A percentile compares a stretch with the other conserved stretches of the same genome.
Evolutionary conservation across 768 basidiomycete genomes (phyloP).

Genomic region (Leccinum incarnatum): DNA sequence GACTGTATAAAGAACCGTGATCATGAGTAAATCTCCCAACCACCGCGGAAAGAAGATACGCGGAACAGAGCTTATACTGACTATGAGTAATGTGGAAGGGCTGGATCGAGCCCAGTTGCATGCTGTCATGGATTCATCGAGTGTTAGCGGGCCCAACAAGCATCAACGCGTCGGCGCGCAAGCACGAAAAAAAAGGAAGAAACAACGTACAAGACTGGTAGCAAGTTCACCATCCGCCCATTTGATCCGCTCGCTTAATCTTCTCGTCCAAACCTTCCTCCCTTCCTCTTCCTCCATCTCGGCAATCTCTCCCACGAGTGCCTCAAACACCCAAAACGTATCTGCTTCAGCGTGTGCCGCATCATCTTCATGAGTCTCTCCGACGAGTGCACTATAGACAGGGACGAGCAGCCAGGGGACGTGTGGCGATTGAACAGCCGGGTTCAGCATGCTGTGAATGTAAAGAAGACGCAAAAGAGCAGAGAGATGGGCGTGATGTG

Average conservation of each 20-base stretch:
- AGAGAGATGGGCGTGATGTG: constrained; percentile 59
- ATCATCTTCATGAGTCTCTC: constrained; percentile 62
- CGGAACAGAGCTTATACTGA: constrained; percentile 35
- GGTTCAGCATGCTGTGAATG: constrained; percentile 68
- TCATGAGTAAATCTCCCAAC: neutral
- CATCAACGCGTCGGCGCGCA: neutral
- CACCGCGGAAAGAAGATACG: neutral
- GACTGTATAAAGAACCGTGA: constrained; percentile 39
- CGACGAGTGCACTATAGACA: constrained; percentile 57
- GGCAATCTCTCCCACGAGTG: constrained; percentile 66
- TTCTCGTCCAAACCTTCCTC: constrained; percentile 58
- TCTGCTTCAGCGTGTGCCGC: constrained; percentile 73
- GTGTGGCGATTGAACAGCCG: constrained; percentile 65
- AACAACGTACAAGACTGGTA: constrained; percentile 48
- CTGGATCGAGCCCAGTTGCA: constrained; percentile 63
- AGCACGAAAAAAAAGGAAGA: neutral
- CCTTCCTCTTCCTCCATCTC: constrained; percentile 72
- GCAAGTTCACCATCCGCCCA: constrained; percentile 66
- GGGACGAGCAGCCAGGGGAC: constrained; percentile 69
- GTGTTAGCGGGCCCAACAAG: neutral
- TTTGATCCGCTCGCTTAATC: constrained; percentile 54
- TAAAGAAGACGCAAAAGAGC: constrained; percentile 69
- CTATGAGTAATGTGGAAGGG: constrained; percentile 79
- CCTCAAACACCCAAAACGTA: constrained; percentile 79
- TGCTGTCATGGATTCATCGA: constrained; percentile 37